These are phyloP conservation scores for Rhizophora mangle DNA, from an alignment of 345 rosid species.

Conservation along the genomic window DNA sequence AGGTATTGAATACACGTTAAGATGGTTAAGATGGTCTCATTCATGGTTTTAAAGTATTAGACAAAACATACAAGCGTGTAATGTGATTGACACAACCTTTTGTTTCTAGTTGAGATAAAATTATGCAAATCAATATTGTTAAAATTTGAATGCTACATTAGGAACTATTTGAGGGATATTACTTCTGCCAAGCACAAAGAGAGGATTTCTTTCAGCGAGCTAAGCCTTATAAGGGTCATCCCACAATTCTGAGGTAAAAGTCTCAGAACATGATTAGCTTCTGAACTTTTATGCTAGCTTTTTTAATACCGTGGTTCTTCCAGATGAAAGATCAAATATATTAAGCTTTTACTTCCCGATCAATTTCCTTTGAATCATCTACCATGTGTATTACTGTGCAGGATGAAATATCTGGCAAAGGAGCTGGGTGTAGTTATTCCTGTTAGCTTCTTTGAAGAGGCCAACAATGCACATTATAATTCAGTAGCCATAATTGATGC, in stretches of 20 bases:
- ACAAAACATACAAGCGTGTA: no score
- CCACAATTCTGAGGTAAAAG: constrained; percentile 70
- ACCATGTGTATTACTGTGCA: constrained; percentile 19
- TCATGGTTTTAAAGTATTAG: no score
- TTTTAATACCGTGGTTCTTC: constrained; percentile 1
- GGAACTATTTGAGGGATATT: constrained; percentile 97
- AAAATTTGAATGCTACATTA: constrained; percentile 18
- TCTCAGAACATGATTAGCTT: background rate
- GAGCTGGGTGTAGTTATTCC: constrained; percentile 88
- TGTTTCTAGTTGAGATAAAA: background rate
- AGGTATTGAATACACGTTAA: background rate
- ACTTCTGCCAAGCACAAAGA: constrained; percentile 98
- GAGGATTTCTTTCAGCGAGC: constrained; percentile 79
- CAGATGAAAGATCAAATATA: background rate
- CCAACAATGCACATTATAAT: constrained; percentile 89
- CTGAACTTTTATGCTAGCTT: background rate
- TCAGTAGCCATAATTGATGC: constrained; percentile 85
- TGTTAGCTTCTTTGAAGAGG: constrained; percentile 95
- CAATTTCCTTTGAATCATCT: constrained; percentile 6
- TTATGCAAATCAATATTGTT: constrained; percentile 1
- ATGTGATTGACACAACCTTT: background rate
- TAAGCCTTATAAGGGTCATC: constrained; percentile 79
- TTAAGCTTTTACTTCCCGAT: constrained; percentile 4
- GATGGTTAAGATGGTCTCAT: background rate
- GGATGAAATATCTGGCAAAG: constrained; percentile 86